These are phyloP conservation scores for Ceratobasidium papillatum DNA, from an alignment of 1,284 basidiomycete genomes.

Conservation along the genomic window DNA sequence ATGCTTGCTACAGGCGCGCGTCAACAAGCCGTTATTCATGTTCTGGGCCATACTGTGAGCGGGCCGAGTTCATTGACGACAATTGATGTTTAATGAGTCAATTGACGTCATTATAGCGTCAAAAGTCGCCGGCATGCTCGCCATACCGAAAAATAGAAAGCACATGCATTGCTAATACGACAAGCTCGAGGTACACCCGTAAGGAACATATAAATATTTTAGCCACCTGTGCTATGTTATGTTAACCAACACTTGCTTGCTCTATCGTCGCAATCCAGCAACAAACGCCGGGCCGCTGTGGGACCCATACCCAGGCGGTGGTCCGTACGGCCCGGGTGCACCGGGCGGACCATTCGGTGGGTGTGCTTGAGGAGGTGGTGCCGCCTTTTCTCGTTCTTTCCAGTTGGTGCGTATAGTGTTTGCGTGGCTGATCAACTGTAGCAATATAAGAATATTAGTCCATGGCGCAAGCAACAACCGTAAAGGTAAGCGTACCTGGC, in stretches of 20 bases:
- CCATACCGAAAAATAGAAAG: neutral
- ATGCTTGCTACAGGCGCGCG: too few species aligned
- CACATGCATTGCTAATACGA: neutral
- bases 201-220: neutral
- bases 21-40: too few species aligned
- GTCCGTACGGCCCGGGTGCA: conserved; percentile 5
- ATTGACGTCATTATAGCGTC: too few species aligned
- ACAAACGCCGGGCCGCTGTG: conserved; percentile 31
- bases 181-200: neutral
- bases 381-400: conserved; percentile 49
- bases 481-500: conserved; percentile 63
- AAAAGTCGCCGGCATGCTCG: too few species aligned
- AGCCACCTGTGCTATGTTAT: neutral
- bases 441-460: neutral
- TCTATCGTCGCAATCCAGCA: conserved; percentile 10
- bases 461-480: neutral
- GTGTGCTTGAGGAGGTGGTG: neutral
- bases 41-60: too few species aligned
- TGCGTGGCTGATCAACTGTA: conserved; percentile 48
- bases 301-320: conserved; percentile 5
- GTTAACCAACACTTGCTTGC: neutral
- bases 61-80: too few species aligned
- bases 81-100: too few species aligned
- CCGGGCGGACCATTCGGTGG: neutral
- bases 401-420: conserved; percentile 51